Conservation (phyloP, 2,329 filamentous ascomycete species). For the Xylariaceae sp. region DNA sequence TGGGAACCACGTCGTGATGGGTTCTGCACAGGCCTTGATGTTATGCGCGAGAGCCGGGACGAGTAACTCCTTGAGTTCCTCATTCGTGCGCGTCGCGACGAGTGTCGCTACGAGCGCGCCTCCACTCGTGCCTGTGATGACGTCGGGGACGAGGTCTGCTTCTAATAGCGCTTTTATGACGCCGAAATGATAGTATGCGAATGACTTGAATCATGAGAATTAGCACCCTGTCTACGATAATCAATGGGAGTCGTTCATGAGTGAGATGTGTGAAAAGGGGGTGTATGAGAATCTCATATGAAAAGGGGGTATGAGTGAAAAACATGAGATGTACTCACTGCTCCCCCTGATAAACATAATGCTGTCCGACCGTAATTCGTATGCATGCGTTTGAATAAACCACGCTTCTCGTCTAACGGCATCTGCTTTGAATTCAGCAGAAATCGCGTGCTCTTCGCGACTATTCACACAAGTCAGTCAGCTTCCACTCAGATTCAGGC, state of each 20-base stretch:
- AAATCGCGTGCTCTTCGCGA: slow-evolving; percentile 61
- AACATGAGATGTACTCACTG: slow-evolving; percentile 32
- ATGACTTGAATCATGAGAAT: slow-evolving; percentile 43
- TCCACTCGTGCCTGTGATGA: slow-evolving; percentile 94
- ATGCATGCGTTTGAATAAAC: slow-evolving; percentile 79
- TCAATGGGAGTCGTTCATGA: background rate
- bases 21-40: slow-evolving; percentile 81
- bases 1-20: slow-evolving; percentile 66
- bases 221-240: background rate
- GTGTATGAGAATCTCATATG: background rate
- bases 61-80: slow-evolving; percentile 78
- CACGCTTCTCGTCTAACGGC: slow-evolving; percentile 65
- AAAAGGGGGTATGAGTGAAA: background rate
- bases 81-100: slow-evolving; percentile 83
- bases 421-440: slow-evolving; percentile 64
- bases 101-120: slow-evolving; percentile 85
- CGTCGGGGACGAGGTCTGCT: slow-evolving; percentile 76
- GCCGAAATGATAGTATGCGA: slow-evolving; percentile 96
- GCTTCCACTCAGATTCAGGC: background rate
- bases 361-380: slow-evolving; percentile 91
- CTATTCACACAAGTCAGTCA: slow-evolving; percentile 35
- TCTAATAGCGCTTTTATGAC: slow-evolving; percentile 87
- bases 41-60: slow-evolving; percentile 79
- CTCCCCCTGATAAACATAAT: slow-evolving; percentile 86
- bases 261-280: background rate